Conservation (phyloP, 257 asterid species). For the Apocynum venetum region DNA sequence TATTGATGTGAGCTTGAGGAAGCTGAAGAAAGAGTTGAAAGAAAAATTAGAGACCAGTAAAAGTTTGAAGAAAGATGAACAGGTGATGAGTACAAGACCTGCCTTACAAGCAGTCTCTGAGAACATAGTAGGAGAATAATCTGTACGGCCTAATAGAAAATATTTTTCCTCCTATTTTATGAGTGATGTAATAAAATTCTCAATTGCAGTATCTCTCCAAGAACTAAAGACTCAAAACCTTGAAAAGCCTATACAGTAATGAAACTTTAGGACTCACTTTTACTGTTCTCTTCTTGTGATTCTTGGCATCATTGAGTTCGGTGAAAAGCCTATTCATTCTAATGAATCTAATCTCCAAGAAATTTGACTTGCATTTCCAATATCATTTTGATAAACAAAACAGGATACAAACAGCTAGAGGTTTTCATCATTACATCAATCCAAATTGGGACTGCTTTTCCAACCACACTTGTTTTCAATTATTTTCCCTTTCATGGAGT, state of each 20-base stretch:
- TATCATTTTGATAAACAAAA: background rate
- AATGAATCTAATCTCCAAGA: background rate
- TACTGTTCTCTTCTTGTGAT: background rate
- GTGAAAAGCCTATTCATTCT: no score
- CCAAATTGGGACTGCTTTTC: no score
- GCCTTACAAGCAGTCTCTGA: background rate
- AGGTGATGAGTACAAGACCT: constrained; percentile 1
- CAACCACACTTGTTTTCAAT: no score
- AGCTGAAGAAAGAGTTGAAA: constrained; percentile 37
- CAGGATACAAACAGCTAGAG: background rate
- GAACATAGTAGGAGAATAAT: background rate
- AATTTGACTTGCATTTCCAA: background rate
- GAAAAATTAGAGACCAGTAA: constrained; percentile 26
- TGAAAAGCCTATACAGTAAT: background rate
- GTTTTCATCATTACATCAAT: no score
- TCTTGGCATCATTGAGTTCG: no score
- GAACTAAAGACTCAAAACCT: background rate
- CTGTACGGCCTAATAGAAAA: background rate
- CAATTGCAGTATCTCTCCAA: background rate
- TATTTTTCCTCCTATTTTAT: background rate
- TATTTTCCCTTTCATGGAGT: no score
- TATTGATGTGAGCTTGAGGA: constrained; percentile 32
- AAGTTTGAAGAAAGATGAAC: constrained; percentile 11
- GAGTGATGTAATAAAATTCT: background rate
- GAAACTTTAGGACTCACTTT: background rate